Evolutionary conservation across 768 basidiomycete species (phyloP), one percentile per base, ranked within the genome.

Genomic region (Suillus ampliporus): DNA sequence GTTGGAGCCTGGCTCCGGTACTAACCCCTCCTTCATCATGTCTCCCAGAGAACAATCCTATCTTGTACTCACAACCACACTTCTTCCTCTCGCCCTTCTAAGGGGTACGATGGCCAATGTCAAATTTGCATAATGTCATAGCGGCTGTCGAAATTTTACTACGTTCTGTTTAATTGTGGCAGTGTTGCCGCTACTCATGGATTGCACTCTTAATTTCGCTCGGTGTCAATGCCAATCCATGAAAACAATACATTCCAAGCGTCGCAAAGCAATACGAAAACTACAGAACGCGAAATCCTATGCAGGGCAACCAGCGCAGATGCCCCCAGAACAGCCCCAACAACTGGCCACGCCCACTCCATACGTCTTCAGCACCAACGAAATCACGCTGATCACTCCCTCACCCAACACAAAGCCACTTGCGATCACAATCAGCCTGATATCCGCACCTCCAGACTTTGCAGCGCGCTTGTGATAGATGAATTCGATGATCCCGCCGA

Each of bases 331-430:
- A 74, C 97, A 99, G 14, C 96, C 97, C 84, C 86, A 90, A 73
- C 97, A 99, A 70, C 92, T 96, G 19, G 79, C 77, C 9, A 87
- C 86, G 8, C 88, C 90, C 5, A 94, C 78, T 3, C 94, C 95
- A 38, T 83, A 82, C 37, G 89, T 92, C 64, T 87, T 86, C 64
- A 97, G 75, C 8, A 89, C 68, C 53, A 99, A 80, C 15, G 91
- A 86, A 34, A 95, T 76, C 51, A 99, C 83, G 71, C 95, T 95
- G 46, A 92, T 81, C 38, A 97, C 88, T 2, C 97, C 97, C 73
- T 99, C 97, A 21, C 97, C 97, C 19, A 99, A 80, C 28, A 99
- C 96, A 73, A 99, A 97, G 4, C 97, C 97, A 74, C 92, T 94
- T 8, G 96, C 97, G 44, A 97, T 81, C 28, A 98, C 86, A 69